Conservation (phyloP, 73 alveolate species). For the Tetrahymena borealis region DNA sequence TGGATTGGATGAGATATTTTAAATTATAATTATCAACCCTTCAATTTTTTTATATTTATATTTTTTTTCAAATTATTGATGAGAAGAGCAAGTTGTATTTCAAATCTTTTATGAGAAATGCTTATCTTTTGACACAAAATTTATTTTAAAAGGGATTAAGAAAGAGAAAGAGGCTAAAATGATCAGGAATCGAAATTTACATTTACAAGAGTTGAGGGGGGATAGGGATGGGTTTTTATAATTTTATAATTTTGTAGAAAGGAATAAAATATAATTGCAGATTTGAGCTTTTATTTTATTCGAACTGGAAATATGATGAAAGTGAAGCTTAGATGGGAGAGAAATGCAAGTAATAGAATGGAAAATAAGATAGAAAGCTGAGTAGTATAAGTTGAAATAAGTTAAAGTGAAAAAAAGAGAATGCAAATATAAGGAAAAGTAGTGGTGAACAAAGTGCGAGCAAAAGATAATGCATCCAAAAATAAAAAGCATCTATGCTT, state of each 20-base stretch:
- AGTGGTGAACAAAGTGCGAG: not conserved
- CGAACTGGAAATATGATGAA: not conserved
- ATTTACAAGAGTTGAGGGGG: too few relatives aligned
- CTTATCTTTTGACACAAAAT: too few relatives aligned
- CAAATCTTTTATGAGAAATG: too few relatives aligned
- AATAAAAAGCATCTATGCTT: not conserved
- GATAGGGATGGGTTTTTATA: too few relatives aligned
- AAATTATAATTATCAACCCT: not conserved
- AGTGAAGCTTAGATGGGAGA: not conserved
- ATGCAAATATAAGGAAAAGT: not conserved
- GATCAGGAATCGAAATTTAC: too few relatives aligned
- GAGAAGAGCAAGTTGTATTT: too few relatives aligned
- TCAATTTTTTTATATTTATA: not conserved
- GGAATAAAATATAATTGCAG: not conserved
- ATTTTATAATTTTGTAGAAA: too few relatives aligned
- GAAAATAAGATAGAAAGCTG: not conserved
- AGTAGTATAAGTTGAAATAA: not conserved
- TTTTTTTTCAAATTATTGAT: too few relatives aligned
- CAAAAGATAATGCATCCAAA: not conserved
- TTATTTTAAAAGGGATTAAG: too few relatives aligned
- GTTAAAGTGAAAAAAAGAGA: not conserved
- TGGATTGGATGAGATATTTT: not conserved
- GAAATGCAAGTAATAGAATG: not conserved
- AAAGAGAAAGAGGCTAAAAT: too few relatives aligned
- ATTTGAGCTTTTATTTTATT: not conserved